Percentiles rank a stretch among this genome's conserved stretches.
phyloP scores from a whole-genome alignment of 2,329 filamentous ascomycete genomes.

The Aspergillus pseudoviridinutans region DNA sequence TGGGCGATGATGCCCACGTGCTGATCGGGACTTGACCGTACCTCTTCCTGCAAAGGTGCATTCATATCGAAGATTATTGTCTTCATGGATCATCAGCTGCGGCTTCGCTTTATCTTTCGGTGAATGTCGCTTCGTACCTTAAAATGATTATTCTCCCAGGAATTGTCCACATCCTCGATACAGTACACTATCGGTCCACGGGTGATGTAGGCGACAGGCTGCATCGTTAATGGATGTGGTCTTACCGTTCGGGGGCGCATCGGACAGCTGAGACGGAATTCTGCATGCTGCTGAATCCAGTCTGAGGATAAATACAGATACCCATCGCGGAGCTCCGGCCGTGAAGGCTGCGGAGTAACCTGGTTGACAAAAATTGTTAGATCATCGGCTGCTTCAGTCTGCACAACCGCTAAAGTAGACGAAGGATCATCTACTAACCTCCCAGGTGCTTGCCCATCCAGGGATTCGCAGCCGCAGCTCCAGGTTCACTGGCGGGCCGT shows the following conservation, averaged over 20 bases:
- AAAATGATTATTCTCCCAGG: slow-evolving; percentile 6
- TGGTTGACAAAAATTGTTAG: slow-evolving; percentile 11
- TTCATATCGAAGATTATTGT: slow-evolving; percentile 2
- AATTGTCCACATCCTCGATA: slow-evolving; percentile 56
- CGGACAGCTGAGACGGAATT: slow-evolving; percentile 37
- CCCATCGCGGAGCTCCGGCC: slow-evolving; percentile 39
- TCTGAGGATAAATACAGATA: slow-evolving; percentile 48
- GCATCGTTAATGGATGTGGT: slow-evolving; percentile 55
- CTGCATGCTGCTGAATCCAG: slow-evolving; percentile 24
- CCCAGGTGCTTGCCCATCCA: slow-evolving; percentile 38
- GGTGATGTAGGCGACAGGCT: slow-evolving; percentile 52
- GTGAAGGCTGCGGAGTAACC: slow-evolving; percentile 26
- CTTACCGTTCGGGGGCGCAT: slow-evolving; percentile 48
- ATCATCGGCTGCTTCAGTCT: background rate
- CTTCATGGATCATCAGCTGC: slow-evolving; percentile 8
- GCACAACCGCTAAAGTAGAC: background rate
- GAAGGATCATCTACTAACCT: slow-evolving; percentile 1
- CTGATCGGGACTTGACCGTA: background rate
- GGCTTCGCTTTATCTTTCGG: slow-evolving; percentile 10
- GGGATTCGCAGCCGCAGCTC: slow-evolving; percentile 53
- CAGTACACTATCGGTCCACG: slow-evolving; percentile 60
- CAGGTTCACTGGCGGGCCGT: slow-evolving; percentile 6
- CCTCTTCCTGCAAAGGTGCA: background rate
- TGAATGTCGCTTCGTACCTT: slow-evolving; percentile 1
- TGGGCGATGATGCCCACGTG: slow-evolving; percentile 7